Evolutionary conservation across 179 eudicot species (phyloP).

Genomic region (Vitellaria paradoxa): DNA sequence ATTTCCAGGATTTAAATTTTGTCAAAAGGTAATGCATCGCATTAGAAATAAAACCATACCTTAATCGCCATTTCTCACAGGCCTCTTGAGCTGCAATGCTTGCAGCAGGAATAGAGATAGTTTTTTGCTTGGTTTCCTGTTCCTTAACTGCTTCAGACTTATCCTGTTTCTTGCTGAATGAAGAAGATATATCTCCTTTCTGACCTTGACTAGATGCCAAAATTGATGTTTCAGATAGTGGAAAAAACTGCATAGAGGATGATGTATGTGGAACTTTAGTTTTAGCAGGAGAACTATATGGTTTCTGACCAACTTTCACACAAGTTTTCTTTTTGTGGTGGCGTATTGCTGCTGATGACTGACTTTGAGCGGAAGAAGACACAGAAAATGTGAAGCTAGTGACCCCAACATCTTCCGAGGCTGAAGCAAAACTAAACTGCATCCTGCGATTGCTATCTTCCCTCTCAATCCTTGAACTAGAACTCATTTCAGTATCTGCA

Average conservation of each 20-base stretch:
- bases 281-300: conserved; percentile 19
- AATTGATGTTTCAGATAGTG: conserved; percentile 34
- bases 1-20: too few species aligned
- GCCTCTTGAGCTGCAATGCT: conserved; percentile 67
- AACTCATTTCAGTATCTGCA: conserved; percentile 46
- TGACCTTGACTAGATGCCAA: conserved; percentile 32
- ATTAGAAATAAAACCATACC: conserved; percentile 39
- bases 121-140: conserved; percentile 26
- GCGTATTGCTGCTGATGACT: conserved; percentile 33
- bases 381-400: conserved; percentile 62
- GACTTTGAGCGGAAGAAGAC: conserved; percentile 44
- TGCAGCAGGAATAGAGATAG: conserved; percentile 25
- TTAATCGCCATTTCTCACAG: conserved; percentile 94
- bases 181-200: conserved; percentile 26
- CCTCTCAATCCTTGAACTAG: conserved; percentile 27
- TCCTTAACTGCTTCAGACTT: conserved; percentile 36
- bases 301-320: conserved; percentile 34
- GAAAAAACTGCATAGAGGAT: conserved; percentile 34
- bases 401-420: conserved; percentile 25
- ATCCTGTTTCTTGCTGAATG: conserved; percentile 21
- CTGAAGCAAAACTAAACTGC: conserved; percentile 37
- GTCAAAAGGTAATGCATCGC: background rate
- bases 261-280: conserved; percentile 25
- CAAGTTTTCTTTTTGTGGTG: conserved; percentile 57
- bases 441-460: conserved; percentile 32